Evolutionary conservation across 2,329 filamentous ascomycete species (phyloP), one percentile per base, ranked within the genome.

Genomic region (Alternaria novae-zelandiae): DNA sequence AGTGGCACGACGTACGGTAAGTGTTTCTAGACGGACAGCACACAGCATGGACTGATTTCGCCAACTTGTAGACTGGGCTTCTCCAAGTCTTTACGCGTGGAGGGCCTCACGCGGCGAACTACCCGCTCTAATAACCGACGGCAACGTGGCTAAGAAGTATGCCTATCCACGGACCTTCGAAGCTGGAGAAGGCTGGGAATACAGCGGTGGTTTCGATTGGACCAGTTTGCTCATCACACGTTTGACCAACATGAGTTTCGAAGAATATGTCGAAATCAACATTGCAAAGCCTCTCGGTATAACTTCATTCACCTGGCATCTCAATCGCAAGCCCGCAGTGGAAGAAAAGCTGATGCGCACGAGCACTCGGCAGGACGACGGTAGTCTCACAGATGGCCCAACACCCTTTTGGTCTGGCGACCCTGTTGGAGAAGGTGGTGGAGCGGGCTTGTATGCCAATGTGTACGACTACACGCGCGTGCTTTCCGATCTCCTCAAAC

Each of bases 121-220:
- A 5, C 57, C 70, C 4, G 15, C 43, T 2, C 54, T 63, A 30
- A 12, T 59, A 6, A 56, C 15, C 12, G 54, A 59, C 11, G 64
- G 68, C 23, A 54, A 67, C 20, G 64, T 74, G 7, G 54, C 68
- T 1, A 50, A 70, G 30, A 80, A 80, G 17, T 84, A 81, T 74
- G 74, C 72, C 4, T 59, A 57, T 15, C 74, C 76, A 12, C 67
- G 72, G 5, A 23, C 54, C 15, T 75, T 65, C 30, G 71, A 78
- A 28, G 55, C 74, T 0, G 86, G 85, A 4, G 78, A 82, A 6
- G 80, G 81, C 7, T 88, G 85, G 85, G 76, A 73, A 20, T 87
- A 87, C 65, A 84, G 85, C 15, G 71, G 77, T 5, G 78, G 78
- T 1, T 60, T 82, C 25, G 84, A 87, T 74, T 86, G 84, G 83